Evolutionary conservation across 805 yeast genomes (phyloP), one percentile per base, ranked within the genome.

Genomic region (Millerozyma acaciae): DNA sequence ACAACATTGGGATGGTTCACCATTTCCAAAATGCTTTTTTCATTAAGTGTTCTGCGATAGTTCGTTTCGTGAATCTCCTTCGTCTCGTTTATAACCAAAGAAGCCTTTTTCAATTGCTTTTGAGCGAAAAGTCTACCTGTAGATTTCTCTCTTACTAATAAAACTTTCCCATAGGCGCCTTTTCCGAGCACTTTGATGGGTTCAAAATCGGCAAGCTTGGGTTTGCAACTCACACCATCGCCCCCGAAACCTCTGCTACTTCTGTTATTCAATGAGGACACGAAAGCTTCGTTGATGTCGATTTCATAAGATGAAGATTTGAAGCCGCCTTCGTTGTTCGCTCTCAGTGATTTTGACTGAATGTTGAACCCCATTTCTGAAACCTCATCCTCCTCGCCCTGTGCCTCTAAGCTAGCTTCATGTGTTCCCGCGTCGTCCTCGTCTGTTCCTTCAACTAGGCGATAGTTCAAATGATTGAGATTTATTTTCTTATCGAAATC

Each of bases 1-100:
- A 67, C 73, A 19, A 67, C 66, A 40, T 67, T 67, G 18, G 63
- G 68, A 39, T 67, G 73, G 34, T 58, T 54, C 26, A 67, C 71
- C 42, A 50, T 51, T 39, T 62, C 68, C 32, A 67, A 49, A 21
- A 67, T 65, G 22, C 58, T 53, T 41, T 57, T 60, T 33, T 67
- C 73, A 44, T 65, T 65, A 25, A 67, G 39, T 3, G 73, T 67
- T 13, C 73, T 45, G 24, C 50, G 48, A 37, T 60, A 60, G 38
- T 62, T 62, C 30, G 44, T 47, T 34, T 58, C 52, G 33, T 57
- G 55, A 22, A 57, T 49, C 31, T 57, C 65, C 34, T 53, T 51
- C 3, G 58, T 39, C 26, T 56, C 63, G 37, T 62, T 57, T 35
- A 60, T 57, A 22, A 62, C 48, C 24, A 61, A 45, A 32, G 60